Evolutionary conservation across 225 moss, liverwort and hornwort species (phyloP), one percentile per base, ranked within the genome.

Genomic region (Marchantia polymorpha): DNA sequence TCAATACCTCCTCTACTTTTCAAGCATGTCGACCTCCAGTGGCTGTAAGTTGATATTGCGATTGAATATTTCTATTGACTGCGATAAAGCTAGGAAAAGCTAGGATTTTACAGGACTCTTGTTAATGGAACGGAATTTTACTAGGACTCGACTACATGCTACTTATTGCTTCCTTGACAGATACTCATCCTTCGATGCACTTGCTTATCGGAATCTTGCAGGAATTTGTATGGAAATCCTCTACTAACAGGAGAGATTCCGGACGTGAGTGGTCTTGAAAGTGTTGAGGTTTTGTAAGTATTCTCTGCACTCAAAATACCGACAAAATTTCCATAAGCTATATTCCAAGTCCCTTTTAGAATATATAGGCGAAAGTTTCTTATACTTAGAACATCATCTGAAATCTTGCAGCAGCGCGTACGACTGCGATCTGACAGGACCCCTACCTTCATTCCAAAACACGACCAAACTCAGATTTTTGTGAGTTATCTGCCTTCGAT

Each of bases 171-270:
- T 39, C 39, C 39, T 39, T 39, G 2, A 39, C 39, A 5, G 39
- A 39, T 39, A 39, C 39, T 39, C 5, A 39, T 39, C 39, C 3
- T 39, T 39, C 5, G 39, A 39, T 39, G 39, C 52, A 23, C 23
- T 55, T 53, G 50, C 49, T 71, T n/a, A 12, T 50, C 23, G 65
- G 25, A 65, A n/a, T n/a, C 61, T 27, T 53, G 54, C 25, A 73
- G 73, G 73, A 5, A 22, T 31, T 22, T 75, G 39, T 22, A 39
- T 13, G 15, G 46, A 31, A 75, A 75, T 46, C 39, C 75, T 22
- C 58, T 30, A 39, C 17, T 75, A 14, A 58, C 75, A 59, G 75
- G 75, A 26, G 4, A 39, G 39, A 31, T 75, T 75, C 75, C 75
- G 17, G 58, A 53, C 27, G 54, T 53, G 53, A 26, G 13, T 13